Conservation (phyloP, 768 basidiomycete genomes). For the Lepiota venenata region DNA sequence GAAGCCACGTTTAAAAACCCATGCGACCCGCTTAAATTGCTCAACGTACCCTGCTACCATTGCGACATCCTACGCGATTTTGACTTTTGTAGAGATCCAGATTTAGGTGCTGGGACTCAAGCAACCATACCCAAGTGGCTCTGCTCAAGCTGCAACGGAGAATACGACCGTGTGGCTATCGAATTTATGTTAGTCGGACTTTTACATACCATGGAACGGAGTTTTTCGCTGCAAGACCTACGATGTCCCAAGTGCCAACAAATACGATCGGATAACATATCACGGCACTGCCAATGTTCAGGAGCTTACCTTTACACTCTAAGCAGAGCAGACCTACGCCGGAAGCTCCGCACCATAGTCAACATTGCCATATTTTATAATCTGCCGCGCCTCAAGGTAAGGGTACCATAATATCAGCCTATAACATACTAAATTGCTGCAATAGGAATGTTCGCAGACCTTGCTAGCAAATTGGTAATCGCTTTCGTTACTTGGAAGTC, state of each 20-base stretch:
- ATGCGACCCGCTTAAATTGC: constrained; percentile 81
- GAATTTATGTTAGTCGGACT: constrained; percentile 83
- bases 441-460: constrained; percentile 44
- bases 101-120: constrained; percentile 61
- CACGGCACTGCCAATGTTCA: constrained; percentile 84
- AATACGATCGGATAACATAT: constrained; percentile 85
- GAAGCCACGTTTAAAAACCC: constrained; percentile 90
- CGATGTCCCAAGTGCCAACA: constrained; percentile 88
- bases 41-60: constrained; percentile 83
- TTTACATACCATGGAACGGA: constrained; percentile 64
- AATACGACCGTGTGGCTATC: constrained; percentile 87
- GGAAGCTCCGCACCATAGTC: constrained; percentile 76
- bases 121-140: constrained; percentile 58
- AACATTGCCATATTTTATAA: constrained; percentile 80
- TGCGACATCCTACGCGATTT: constrained; percentile 88
- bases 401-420: constrained; percentile 9
- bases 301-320: constrained; percentile 75
- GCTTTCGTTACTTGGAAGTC: neutral
- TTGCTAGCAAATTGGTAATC: constrained; percentile 40
- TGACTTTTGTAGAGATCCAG: constrained; percentile 92
- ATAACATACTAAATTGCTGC: constrained; percentile 5
- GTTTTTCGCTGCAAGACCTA: constrained; percentile 87
- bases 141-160: constrained; percentile 71
- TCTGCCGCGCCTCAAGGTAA: constrained; percentile 63
- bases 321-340: constrained; percentile 66